These are phyloP conservation scores for Fusarium cyanostomum DNA, from an alignment of 2,329 filamentous ascomycete genomes.

Conservation along the genomic window DNA sequence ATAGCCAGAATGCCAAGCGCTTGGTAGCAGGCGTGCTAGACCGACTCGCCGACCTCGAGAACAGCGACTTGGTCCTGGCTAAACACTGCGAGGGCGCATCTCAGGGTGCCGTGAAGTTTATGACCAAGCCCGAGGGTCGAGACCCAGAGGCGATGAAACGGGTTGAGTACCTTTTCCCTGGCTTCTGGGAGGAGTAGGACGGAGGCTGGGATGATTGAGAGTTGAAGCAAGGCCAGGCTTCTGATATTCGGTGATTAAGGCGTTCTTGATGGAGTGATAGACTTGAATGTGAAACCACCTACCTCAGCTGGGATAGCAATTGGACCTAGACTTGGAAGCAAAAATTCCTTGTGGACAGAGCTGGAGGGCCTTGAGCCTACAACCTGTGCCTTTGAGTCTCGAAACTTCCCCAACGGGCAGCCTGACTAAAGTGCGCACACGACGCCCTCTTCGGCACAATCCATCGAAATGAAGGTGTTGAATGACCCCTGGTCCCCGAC, in stretches of 20 bases:
- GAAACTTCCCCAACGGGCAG: constrained; percentile 6
- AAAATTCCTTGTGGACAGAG: constrained; percentile 9
- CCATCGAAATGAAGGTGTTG: constrained; percentile 31
- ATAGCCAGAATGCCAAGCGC: constrained; percentile 84
- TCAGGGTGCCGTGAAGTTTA: constrained; percentile 80
- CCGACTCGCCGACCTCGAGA: constrained; percentile 80
- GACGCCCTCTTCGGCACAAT: constrained; percentile 7
- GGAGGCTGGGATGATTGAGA: constrained; percentile 3
- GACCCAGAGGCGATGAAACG: constrained; percentile 79
- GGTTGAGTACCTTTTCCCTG: constrained; percentile 87
- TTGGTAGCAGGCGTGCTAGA: constrained; percentile 90
- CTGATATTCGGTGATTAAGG: constrained; percentile 17
- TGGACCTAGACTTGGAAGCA: constrained; percentile 27
- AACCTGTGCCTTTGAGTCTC: constrained; percentile 6
- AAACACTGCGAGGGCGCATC: constrained; percentile 83
- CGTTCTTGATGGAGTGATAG: constrained; percentile 11
- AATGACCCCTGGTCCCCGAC: constrained; percentile 37
- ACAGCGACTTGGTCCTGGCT: constrained; percentile 77
- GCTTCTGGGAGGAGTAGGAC: constrained; percentile 65
- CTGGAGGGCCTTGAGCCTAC: constrained; percentile 4
- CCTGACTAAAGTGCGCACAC: constrained; percentile 3
- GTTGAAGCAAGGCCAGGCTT: constrained; percentile 7
- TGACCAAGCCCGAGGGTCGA: constrained; percentile 82
- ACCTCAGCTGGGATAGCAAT: background rate
- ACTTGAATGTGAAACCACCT: background rate